phyloP scores from a whole-genome alignment of 2,329 filamentous ascomycete species.

The Graphilbum ipis-grandicollis region DNA sequence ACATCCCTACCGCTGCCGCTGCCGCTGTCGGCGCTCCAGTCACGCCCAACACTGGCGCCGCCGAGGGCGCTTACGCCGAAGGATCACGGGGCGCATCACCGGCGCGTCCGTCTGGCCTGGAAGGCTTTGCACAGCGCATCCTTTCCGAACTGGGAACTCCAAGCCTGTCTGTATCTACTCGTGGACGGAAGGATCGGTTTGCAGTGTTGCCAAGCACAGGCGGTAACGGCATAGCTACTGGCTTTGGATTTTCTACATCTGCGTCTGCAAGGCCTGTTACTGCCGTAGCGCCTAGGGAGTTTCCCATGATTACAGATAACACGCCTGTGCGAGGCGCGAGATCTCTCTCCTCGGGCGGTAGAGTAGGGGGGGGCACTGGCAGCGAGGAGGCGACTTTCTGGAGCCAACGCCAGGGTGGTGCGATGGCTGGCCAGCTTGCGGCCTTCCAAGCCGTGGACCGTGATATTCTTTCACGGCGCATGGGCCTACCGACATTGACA shows the following conservation, averaged over 20 bases:
- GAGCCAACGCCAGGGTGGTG: constrained; percentile 14
- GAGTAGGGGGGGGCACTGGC: too few relatives aligned
- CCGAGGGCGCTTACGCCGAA: constrained; percentile 27
- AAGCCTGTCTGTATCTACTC: constrained; percentile 30
- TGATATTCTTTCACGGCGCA: constrained; percentile 36
- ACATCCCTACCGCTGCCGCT: constrained; percentile 8
- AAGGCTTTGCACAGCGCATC: constrained; percentile 45
- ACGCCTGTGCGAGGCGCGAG: constrained; percentile 16
- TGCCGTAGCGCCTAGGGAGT: constrained; percentile 21
- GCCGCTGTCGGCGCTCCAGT: too few relatives aligned
- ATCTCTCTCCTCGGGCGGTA: too few relatives aligned
- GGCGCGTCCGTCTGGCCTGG: constrained; percentile 34
- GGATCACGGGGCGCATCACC: constrained; percentile 33
- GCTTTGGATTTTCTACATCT: constrained; percentile 15
- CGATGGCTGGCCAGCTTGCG: constrained; percentile 33
- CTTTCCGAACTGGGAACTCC: constrained; percentile 41
- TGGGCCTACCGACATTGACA: constrained; percentile 21
- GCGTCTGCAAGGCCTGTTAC: constrained; percentile 17
- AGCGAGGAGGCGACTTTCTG: constrained; percentile 12
- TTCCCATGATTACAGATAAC: constrained; percentile 18
- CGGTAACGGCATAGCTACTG: constrained; percentile 7
- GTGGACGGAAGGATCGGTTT: constrained; percentile 28
- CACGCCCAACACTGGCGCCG: constrained; percentile 13
- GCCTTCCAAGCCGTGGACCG: constrained; percentile 49
- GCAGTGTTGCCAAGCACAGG: too few relatives aligned